phyloP scores from a whole-genome alignment of 176 grass and related monocot species.

The Phyllostachys edulis region DNA sequence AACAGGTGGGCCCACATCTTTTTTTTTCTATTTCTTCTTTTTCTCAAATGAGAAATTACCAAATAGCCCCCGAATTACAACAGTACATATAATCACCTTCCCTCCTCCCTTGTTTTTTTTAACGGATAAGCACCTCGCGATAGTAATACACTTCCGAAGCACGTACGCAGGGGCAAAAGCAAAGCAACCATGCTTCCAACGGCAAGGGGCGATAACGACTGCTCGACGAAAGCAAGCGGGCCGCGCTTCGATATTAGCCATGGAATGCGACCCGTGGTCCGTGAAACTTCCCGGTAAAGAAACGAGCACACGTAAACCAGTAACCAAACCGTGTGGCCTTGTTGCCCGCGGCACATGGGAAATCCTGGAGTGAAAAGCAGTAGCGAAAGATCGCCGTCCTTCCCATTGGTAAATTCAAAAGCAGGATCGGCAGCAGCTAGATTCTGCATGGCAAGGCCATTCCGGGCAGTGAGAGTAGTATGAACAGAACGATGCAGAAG shows the following conservation, averaged over 20 bases:
- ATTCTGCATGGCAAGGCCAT: background rate
- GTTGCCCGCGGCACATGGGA: background rate
- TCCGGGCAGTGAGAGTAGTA: background rate
- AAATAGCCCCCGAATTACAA: no score
- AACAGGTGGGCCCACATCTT: no score
- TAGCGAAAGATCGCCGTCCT: background rate
- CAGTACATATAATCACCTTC: no score
- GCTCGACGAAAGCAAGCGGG: background rate
- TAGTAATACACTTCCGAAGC: no score
- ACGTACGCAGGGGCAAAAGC: background rate
- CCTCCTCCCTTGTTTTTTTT: background rate
- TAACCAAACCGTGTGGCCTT: background rate
- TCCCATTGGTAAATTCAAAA: background rate
- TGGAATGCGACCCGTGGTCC: conserved; percentile 27
- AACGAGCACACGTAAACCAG: background rate
- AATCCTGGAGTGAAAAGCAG: conserved; percentile 7
- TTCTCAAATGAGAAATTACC: no score
- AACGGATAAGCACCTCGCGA: background rate
- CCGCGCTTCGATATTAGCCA: background rate
- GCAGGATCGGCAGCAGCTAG: background rate
- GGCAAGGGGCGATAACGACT: conserved; percentile 2
- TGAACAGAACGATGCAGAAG: background rate
- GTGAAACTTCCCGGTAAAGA: background rate
- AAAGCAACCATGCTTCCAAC: conserved; percentile 10
- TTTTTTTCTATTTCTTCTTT: no score